Percentiles rank a stretch among this genome's conserved stretches.
Evolutionary conservation across 768 basidiomycete genomes (phyloP).

Genomic region (Russula lepida): DNA sequence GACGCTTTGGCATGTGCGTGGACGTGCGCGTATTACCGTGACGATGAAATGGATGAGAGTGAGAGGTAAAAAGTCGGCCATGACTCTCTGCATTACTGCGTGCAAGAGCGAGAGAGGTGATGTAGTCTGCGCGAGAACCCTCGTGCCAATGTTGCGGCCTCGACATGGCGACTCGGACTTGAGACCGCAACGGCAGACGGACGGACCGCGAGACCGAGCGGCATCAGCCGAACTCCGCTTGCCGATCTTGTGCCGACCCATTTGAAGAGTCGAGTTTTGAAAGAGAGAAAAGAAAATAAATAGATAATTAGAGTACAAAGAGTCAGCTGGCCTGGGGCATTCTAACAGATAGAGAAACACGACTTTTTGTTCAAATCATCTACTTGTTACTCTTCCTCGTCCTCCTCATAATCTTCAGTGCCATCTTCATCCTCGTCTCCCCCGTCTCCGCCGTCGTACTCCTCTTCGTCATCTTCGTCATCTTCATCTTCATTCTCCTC

Average conservation of each 20-base stretch:
- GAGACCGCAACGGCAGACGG: neutral
- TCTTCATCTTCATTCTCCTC: constrained; percentile 19
- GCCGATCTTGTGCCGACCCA: neutral
- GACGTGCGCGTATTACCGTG: neutral
- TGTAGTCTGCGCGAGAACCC: constrained; percentile 16
- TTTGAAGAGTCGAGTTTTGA: too few relatives aligned
- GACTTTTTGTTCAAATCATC: neutral
- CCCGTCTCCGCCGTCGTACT: too few relatives aligned
- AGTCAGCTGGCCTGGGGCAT: neutral
- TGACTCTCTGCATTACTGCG: neutral
- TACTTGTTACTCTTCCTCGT: constrained; percentile 25
- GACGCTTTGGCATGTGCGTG: neutral
- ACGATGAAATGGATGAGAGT: neutral
- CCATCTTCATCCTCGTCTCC: constrained; percentile 26
- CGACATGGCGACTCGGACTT: constrained; percentile 6
- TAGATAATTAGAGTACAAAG: too few relatives aligned
- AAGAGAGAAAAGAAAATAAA: too few relatives aligned
- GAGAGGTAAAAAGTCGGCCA: neutral
- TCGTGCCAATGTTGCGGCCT: constrained; percentile 2
- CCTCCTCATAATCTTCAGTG: constrained; percentile 22
- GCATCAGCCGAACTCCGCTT: neutral
- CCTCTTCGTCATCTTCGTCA: constrained; percentile 35
- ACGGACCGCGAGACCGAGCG: neutral
- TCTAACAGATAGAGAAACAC: neutral
- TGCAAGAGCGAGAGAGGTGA: constrained; percentile 13